phyloP scores from a whole-genome alignment of 208 protist genomes.

The Wallacemonas collosoma region DNA sequence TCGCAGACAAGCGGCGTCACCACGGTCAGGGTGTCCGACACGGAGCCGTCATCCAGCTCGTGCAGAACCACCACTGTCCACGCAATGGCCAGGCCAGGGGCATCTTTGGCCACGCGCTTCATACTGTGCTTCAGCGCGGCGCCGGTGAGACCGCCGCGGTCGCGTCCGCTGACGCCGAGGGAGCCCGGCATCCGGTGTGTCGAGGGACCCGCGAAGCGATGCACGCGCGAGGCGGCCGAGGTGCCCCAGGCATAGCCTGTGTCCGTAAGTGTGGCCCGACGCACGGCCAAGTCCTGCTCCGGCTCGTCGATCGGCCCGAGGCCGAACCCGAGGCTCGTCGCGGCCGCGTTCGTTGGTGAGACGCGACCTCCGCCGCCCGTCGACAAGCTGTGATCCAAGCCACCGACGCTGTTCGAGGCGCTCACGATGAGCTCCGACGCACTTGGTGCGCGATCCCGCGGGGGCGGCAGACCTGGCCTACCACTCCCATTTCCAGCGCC shows the following conservation, averaged over 20 bases:
- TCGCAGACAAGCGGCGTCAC: constrained; percentile 61
- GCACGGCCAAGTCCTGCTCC: constrained; percentile 9
- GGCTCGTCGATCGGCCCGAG: constrained; percentile 10
- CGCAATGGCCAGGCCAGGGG: constrained; percentile 52
- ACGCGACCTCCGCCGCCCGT: constrained; percentile 20
- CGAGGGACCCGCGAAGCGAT: constrained; percentile 15
- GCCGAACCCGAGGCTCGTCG: background rate
- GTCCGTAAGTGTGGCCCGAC: constrained; percentile 19
- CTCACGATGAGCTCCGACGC: constrained; percentile 6
- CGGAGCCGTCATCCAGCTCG: constrained; percentile 4
- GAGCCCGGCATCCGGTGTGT: constrained; percentile 13
- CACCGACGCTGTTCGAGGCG: constrained; percentile 6
- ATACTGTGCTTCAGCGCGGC: constrained; percentile 24
- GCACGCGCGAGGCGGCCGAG: constrained; percentile 5
- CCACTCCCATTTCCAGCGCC: background rate
- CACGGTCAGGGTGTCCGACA: constrained; percentile 33
- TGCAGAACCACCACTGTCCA: constrained; percentile 45
- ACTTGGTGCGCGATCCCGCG: constrained; percentile 22
- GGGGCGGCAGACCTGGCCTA: background rate
- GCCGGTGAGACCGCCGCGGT: constrained; percentile 5
- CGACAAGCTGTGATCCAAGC: constrained; percentile 29
- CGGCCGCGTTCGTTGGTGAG: background rate
- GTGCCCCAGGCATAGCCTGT: constrained; percentile 44
- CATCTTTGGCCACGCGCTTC: constrained; percentile 12
- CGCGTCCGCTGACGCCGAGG: background rate